A percentile compares a stretch with the other conserved stretches of the same genome.
Evolutionary conservation across 495 filamentous ascomycete species (phyloP).

Genomic region (Thermochaetoides thermophila): DNA sequence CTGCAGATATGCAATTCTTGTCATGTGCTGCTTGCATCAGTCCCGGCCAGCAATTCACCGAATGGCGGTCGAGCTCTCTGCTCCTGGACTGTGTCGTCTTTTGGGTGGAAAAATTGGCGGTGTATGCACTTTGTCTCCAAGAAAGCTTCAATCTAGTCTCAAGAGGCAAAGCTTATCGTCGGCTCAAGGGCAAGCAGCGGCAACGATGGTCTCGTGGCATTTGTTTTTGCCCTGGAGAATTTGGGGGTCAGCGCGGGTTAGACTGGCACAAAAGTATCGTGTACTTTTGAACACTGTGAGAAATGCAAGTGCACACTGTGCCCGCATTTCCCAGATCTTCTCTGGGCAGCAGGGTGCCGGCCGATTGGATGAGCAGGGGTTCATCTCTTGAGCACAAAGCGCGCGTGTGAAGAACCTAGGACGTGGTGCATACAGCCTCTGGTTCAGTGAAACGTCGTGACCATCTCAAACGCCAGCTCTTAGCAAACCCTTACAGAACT

Average conservation of each 20-base stretch:
- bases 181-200: too few species aligned
- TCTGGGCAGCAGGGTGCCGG: slow-evolving; percentile 6
- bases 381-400: too few species aligned
- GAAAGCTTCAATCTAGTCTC: too few species aligned
- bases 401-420: too few species aligned
- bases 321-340: slow-evolving; percentile 1
- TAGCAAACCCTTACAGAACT: slow-evolving; percentile 13
- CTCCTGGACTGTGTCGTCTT: too few species aligned
- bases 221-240: neutral
- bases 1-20: slow-evolving; percentile 3
- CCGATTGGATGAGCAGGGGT: slow-evolving; percentile 3
- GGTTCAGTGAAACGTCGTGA: slow-evolving; percentile 7
- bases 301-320: neutral
- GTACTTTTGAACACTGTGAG: too few species aligned
- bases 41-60: neutral
- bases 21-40: neutral
- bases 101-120: too few species aligned
- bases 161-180: neutral
- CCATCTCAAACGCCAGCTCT: neutral
- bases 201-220: too few species aligned
- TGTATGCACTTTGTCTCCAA: too few species aligned
- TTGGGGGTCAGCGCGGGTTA: slow-evolving; percentile 4
- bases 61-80: too few species aligned
- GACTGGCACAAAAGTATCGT: neutral
- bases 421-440: neutral